phyloP scores from a whole-genome alignment of 768 basidiomycete genomes.

The Leucogyrophana mollusca region DNA sequence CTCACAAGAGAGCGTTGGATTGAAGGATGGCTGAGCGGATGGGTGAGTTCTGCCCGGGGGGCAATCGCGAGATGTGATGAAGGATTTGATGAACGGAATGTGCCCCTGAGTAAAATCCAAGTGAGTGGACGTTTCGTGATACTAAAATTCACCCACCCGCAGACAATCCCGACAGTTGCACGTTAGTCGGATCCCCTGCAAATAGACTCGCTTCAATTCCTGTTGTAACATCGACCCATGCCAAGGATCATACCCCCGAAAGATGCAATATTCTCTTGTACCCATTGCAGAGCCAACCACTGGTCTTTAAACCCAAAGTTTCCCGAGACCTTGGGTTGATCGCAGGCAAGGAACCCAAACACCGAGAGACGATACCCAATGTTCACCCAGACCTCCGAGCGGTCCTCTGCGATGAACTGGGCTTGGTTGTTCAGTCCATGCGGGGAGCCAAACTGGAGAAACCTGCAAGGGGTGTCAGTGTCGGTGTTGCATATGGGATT shows the following conservation, averaged over 20 bases:
- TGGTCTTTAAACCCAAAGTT: conserved; percentile 88
- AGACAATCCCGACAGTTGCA: conserved; percentile 69
- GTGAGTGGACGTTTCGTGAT: not conserved
- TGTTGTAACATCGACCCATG: not conserved
- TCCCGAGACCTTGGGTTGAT: conserved; percentile 58
- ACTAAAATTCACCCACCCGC: conserved; percentile 45
- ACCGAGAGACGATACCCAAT: conserved; percentile 76
- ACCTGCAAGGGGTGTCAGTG: no score
- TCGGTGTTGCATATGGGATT: not conserved
- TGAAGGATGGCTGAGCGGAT: conserved; percentile 67
- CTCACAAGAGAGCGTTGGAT: conserved; percentile 74
- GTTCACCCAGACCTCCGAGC: conserved; percentile 73
- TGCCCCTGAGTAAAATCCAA: conserved; percentile 54
- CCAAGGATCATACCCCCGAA: conserved; percentile 59
- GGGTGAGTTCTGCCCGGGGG: conserved; percentile 53
- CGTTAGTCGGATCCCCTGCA: conserved; percentile 56
- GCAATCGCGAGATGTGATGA: conserved; percentile 65
- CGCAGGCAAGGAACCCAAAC: conserved; percentile 73
- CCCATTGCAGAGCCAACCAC: conserved; percentile 75
- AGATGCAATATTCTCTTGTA: conserved; percentile 59
- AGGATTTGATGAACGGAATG: conserved; percentile 77
- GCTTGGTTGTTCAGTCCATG: conserved; percentile 60
- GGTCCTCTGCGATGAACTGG: conserved; percentile 62
- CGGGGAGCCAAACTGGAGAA: conserved; percentile 78
- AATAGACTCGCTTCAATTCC: not conserved